These are phyloP conservation scores for Talaromyces sp. DNA, from an alignment of 2,329 filamentous ascomycete genomes.

Conservation along the genomic window DNA sequence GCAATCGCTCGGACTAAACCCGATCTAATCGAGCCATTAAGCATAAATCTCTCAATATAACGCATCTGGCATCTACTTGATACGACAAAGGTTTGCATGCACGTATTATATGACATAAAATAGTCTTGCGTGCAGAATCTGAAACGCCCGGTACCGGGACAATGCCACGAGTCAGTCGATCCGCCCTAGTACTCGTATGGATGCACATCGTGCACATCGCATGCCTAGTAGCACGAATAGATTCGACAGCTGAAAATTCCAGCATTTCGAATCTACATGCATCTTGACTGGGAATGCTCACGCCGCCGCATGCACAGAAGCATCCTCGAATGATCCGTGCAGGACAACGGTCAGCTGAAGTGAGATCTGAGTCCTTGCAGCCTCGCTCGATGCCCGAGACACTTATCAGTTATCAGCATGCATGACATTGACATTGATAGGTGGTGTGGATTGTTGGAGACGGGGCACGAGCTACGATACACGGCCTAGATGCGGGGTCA, in stretches of 20 bases:
- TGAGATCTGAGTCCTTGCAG: slow-evolving; percentile 5
- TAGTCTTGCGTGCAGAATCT: background rate
- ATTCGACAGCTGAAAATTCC: background rate
- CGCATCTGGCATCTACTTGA: slow-evolving; percentile 6
- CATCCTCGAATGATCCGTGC: background rate
- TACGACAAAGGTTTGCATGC: background rate
- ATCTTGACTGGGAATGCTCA: background rate
- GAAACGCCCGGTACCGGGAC: background rate
- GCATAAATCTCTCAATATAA: background rate
- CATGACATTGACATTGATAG: background rate
- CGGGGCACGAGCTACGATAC: background rate
- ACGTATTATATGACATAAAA: background rate
- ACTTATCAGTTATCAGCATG: background rate
- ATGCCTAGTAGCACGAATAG: no score
- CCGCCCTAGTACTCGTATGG: background rate
- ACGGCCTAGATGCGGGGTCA: background rate
- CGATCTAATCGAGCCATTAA: background rate
- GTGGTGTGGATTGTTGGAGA: background rate
- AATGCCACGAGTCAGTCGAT: background rate
- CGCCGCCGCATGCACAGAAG: background rate
- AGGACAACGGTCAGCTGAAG: background rate
- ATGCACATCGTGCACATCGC: background rate
- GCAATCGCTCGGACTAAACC: background rate
- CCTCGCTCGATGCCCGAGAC: background rate
- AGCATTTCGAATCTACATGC: background rate